Evolutionary conservation across 176 grass and related monocot species (phyloP).

Genomic region (Ananas comosus): DNA sequence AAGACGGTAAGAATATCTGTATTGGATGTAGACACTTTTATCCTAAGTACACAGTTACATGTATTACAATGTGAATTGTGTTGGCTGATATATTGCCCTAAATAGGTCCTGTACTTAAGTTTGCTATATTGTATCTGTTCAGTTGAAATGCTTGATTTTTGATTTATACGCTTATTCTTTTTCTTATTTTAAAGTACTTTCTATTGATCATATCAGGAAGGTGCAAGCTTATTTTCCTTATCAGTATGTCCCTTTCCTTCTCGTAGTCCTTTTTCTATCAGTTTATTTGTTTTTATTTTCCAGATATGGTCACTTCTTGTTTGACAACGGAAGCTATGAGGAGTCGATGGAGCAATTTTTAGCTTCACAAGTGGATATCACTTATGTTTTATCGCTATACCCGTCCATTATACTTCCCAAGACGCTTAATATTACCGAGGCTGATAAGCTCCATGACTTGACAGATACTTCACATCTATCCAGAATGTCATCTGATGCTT

Average conservation of each 20-base stretch:
- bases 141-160: neutral
- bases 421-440: constrained; percentile 42
- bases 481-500: constrained; percentile 67
- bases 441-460: constrained; percentile 51
- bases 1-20: neutral
- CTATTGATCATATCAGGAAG: neutral
- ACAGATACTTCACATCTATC: constrained; percentile 46
- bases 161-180: neutral
- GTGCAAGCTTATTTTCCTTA: neutral
- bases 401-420: constrained; percentile 76
- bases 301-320: constrained; percentile 95
- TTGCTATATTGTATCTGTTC: neutral
- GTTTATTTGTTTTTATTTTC: constrained; percentile 12
- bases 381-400: constrained; percentile 76
- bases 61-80: too few relatives aligned
- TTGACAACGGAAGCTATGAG: constrained; percentile 85
- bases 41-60: neutral
- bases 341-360: constrained; percentile 88
- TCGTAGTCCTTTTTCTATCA: neutral
- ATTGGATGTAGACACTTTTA: neutral
- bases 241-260: neutral
- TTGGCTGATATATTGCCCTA: neutral
- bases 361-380: constrained; percentile 91
- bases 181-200: neutral
- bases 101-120: neutral